phyloP scores from a whole-genome alignment of 106 monocot genomes.

The Acorus gramineus region DNA sequence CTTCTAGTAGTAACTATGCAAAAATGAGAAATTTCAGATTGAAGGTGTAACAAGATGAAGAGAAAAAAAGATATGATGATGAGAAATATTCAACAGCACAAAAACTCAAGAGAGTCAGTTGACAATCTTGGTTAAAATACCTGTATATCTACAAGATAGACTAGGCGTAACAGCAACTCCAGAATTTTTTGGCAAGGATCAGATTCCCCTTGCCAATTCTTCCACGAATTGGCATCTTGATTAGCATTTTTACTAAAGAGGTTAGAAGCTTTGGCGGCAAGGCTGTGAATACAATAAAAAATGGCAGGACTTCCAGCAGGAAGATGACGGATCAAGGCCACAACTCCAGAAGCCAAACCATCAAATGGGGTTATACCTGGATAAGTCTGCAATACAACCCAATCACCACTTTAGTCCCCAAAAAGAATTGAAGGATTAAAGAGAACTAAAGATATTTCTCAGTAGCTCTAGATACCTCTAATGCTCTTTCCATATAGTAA shows the following conservation, averaged over 20 bases:
- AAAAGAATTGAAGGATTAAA: not conserved
- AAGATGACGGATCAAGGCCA: conserved; percentile 71
- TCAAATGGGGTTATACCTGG: conserved; percentile 77
- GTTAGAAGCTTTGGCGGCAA: conserved; percentile 42
- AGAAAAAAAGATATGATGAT: too few species aligned
- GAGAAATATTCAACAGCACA: not conserved
- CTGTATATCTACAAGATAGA: conserved; percentile 94
- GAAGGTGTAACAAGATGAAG: too few species aligned
- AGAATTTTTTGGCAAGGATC: conserved; percentile 68
- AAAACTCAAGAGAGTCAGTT: not conserved
- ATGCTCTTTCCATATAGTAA: conserved; percentile 75
- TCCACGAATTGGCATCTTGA: conserved; percentile 52
- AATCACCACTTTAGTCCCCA: not conserved
- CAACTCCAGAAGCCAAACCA: conserved; percentile 86
- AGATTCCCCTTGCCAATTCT: conserved; percentile 58
- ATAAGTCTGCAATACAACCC: conserved; percentile 39
- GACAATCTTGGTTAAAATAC: conserved; percentile 14
- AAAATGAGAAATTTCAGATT: too few species aligned
- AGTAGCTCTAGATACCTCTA: conserved; percentile 43
- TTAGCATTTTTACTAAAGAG: conserved; percentile 31
- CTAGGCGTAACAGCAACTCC: conserved; percentile 72
- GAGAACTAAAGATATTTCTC: not conserved
- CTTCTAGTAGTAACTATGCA: too few species aligned
- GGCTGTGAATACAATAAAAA: conserved; percentile 68
- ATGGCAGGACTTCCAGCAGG: conserved; percentile 87